Evolutionary conservation across 257 asterid genomes (phyloP), one percentile per base, ranked within the genome.

Genomic region (Schizonepeta tenuifolia): DNA sequence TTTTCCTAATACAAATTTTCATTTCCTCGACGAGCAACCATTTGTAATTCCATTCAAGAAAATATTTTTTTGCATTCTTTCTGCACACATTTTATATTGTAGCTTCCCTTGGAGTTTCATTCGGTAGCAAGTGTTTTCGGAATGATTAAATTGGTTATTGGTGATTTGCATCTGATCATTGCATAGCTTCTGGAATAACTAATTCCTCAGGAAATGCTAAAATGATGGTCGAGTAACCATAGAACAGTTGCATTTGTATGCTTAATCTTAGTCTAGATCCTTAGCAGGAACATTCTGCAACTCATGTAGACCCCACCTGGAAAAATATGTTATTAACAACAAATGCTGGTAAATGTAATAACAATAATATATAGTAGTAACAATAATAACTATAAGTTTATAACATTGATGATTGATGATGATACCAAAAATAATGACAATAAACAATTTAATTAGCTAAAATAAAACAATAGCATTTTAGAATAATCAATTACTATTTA

Each of bases 11-110:
- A 7, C n/a, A 53, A 28, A 28, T 28, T 28, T 22, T 43, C 12
- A 18, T 9, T 31, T 61, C 62, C 35, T 65, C 46, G 58, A 8
- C 24, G 55, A 17, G 58, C 59, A 50, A 49, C 46, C 74, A 36
- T 24, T 28, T 59, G 46, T 26, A 26, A 62, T 54, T 74, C 41
- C 55, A 26, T 57, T 44, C 26, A 22, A 9, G 57, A 65, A 20
- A 62, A 77, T 65, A 57, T 0, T 50, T 49, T 73, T 59, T 58
- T 12, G n/a, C 15, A 12, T 10, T 20, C 24, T 58, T 35, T 35
- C 59, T 43, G n/a, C 70, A 9, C 41, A 33, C 10, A 14, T 13
- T 14, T 61, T 24, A 49, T 8, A 58, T 41, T 12, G 7, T 60
- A 12, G 69, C 26, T 9, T 60, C 20, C 47, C 6, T 0, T 46